A percentile compares a stretch with the other conserved stretches of the same genome.
Conservation (phyloP, 2,329 filamentous ascomycete genomes). For the Ciborinia camelliae region DNA sequence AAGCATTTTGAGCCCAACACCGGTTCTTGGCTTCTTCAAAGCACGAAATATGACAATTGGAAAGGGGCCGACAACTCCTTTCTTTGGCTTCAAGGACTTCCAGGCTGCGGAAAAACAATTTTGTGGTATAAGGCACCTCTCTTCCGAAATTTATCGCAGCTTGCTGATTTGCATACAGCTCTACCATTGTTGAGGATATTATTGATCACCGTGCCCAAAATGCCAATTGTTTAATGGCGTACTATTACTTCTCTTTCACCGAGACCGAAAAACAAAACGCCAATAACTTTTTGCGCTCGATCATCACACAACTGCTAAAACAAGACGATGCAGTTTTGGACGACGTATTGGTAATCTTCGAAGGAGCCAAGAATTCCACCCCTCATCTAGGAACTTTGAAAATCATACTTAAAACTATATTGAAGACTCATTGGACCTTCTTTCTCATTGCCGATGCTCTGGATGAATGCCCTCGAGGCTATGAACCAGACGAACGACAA, state of each 20-base stretch:
- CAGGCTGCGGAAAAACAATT: constrained; percentile 8
- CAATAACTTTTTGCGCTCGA: neutral
- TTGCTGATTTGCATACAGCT: constrained; percentile 1
- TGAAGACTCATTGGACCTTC: neutral
- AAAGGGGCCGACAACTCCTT: neutral
- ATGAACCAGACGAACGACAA: neutral
- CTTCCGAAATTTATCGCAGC: neutral
- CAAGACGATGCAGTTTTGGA: neutral
- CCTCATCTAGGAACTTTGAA: neutral
- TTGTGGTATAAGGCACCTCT: neutral
- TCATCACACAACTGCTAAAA: neutral
- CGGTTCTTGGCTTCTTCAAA: constrained; percentile 1
- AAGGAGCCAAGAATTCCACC: neutral
- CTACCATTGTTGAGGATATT: constrained; percentile 1
- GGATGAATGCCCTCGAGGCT: neutral
- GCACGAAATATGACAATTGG: neutral
- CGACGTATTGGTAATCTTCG: neutral
- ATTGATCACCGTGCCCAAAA: neutral
- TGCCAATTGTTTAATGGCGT: neutral
- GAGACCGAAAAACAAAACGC: constrained; percentile 1
- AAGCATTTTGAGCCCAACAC: neutral
- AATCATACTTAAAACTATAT: neutral
- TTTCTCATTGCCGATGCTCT: neutral
- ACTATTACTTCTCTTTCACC: constrained; percentile 10
- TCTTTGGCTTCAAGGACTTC: neutral